Base-by-base conservation (phyloP, 192 early-diverging fungal species). In the Coemansia sp. region DNA sequence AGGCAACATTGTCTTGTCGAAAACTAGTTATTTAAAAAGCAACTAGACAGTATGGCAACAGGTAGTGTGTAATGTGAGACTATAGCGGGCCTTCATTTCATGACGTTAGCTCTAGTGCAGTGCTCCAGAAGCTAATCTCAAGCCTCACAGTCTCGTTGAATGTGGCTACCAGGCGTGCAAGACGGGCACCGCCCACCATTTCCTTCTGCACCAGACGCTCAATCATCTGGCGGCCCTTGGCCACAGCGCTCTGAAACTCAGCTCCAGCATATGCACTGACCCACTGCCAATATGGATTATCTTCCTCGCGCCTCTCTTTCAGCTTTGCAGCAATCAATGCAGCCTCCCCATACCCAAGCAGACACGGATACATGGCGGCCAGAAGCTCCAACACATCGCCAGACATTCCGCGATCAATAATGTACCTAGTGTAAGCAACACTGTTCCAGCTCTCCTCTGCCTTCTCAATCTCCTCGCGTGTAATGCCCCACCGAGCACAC, bases 211-310 rank as follows among this genome's bases (percentile, higher is more conserved):
- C 56, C 23, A 69, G 51, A 56, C 28, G 47, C 56, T 58, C 56
- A 38, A 73, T 73, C 72, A 76, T 65, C 78, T 77, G 76, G 62
- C 83, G 80, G 24, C 87, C 90, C 48, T 76, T 69, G 1, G 22
- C 54, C 2, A 89, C 87, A 10, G 89, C 87, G 2, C 25, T 65
- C 67, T 94, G 93, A 63, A 87, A 94, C 34, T 88, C 83, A 14
- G 59, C 78, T 23, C 74, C 81, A 16, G 82, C 82, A 67, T 94
- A 94, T 69, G 81, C 90, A 26, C 66, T 58, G 41, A 93, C 89
- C 93, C 93, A 94, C 38, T 69, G 70, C 88, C 89, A 92, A 77
- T 92, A 94, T 48, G 86, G 87, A 74, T 94, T 94, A 7, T 82
- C 88, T 56, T 88, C 84, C 54, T 62, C 67, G 55, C 89, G 86